These are phyloP conservation scores for Coprinopsis marcescibilis DNA, from an alignment of 768 basidiomycete genomes.

Conservation along the genomic window DNA sequence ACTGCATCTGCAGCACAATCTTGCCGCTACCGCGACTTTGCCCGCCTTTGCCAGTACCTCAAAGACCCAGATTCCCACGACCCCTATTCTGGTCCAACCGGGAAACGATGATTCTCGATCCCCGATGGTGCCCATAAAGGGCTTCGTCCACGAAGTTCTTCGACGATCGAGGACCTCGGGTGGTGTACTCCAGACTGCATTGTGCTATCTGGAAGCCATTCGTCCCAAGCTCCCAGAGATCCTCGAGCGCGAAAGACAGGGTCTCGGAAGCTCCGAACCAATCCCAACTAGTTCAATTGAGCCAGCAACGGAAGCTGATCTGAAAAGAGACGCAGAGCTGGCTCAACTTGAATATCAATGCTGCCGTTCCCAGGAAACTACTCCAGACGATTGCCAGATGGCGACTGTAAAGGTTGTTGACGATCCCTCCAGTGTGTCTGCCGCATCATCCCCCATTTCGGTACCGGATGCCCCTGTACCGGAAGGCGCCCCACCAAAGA, in stretches of 20 bases:
- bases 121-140: conserved; percentile 54
- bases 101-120: conserved; percentile 20
- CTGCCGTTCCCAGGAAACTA: too few species aligned
- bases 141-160: conserved; percentile 86
- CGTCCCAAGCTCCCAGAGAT: conserved; percentile 65
- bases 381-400: too few species aligned
- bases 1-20: too few species aligned
- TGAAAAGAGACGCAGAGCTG: conserved; percentile 34
- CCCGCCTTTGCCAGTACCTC: conserved; percentile 38
- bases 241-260: conserved; percentile 42
- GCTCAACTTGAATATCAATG: conserved; percentile 18
- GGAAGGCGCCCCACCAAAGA: too few species aligned
- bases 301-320: conserved; percentile 37
- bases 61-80: conserved; percentile 1
- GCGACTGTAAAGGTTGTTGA: too few species aligned
- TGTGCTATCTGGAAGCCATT: conserved; percentile 86
- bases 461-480: too few species aligned
- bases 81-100: conserved; percentile 10
- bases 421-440: too few species aligned
- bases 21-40: too few species aligned
- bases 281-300: conserved; percentile 39
- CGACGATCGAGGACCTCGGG: conserved; percentile 82
- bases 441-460: too few species aligned
- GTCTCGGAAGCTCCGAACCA: conserved; percentile 34
- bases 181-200: conserved; percentile 77